Evolutionary conservation across 2,329 filamentous ascomycete genomes (phyloP), one percentile per base, ranked within the genome.

Genomic region (Paracorniculantispora psalliotae): DNA sequence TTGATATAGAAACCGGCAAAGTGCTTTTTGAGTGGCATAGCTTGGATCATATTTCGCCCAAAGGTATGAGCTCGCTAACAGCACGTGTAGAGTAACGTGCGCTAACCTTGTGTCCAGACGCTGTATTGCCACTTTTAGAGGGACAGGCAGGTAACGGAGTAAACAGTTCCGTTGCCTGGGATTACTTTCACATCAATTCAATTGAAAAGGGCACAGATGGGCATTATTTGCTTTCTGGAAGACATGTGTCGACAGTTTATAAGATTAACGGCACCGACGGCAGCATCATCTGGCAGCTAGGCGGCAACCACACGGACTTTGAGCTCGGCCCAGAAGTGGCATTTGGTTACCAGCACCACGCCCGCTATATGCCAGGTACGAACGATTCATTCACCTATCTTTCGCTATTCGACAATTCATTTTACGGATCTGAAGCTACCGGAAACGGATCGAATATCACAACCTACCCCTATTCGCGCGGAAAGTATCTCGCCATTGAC

Each of bases 271-370:
- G 74, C 4, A 72, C 71, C 8, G 75, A 75, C 9, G 81, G 81
- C 23, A 70, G 71, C n/a, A 72, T 83, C 43, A 70, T 82, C 48
- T 85, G 81, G 82, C 77, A 75, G 23, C 71, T 84, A 12, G 77
- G 79, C 28, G 81, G 81, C 19, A 73, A 75, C 44, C 67, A 72
- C 46, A 81, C 76, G 44, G 67, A 70, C 60, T 79, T 71, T 41
- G 65, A 68, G 49, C 67, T 72, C 13, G 69, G 65, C 2, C 62
- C 72, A 4, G 70, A 72, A 4, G 68, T 71, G 4, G 67, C 75
- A 30, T 80, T 80, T 59, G 76, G 76, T 13, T 83, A 77, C 66
- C 81, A 84, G 65, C 81, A 84, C 62, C 75, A 84, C 64, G 80
- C 78, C 0, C 75, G 75, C 54, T 81, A 65, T 53, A 68, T 71